Percentiles rank a stretch among this genome's conserved stretches.
phyloP scores from a whole-genome alignment of 2,329 filamentous ascomycete species.

The Pezizomycotina sp. region DNA sequence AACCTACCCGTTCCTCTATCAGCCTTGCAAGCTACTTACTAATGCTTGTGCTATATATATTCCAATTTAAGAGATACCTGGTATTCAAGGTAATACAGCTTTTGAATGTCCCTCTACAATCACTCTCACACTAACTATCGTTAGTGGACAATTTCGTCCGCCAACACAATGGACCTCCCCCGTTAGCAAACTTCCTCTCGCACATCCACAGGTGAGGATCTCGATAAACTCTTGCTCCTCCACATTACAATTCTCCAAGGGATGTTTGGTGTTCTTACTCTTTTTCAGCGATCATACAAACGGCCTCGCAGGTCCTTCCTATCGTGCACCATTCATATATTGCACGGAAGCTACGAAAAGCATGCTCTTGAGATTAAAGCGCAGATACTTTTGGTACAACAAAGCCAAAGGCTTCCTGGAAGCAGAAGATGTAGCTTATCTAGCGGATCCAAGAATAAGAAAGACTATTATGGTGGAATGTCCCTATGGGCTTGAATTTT shows the following conservation, averaged over 20 bases:
- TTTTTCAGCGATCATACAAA: constrained; percentile 57
- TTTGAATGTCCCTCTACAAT: too few species aligned
- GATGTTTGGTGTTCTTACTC: constrained; percentile 1
- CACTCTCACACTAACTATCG: too few species aligned
- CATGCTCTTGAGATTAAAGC: constrained; percentile 63
- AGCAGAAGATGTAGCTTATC: constrained; percentile 55
- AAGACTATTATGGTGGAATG: constrained; percentile 9
- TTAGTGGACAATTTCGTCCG: constrained; percentile 67
- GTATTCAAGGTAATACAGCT: too few species aligned
- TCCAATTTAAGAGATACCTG: too few species aligned
- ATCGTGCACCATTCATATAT: constrained; percentile 71
- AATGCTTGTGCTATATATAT: too few species aligned
- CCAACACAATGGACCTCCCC: constrained; percentile 37
- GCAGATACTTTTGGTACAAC: constrained; percentile 64
- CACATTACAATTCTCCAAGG: neutral
- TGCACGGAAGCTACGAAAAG: constrained; percentile 72
- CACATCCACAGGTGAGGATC: constrained; percentile 50
- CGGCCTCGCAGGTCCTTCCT: constrained; percentile 48
- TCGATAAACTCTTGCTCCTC: too few species aligned
- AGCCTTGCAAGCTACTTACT: too few species aligned
- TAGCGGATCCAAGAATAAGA: constrained; percentile 48
- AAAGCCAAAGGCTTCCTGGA: constrained; percentile 64
- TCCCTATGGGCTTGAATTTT: neutral
- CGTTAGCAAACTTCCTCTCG: constrained; percentile 72
- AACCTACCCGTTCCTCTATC: too few species aligned